Base-by-base conservation (phyloP, 352 stramenopile genomes). In the Phytopythium aichiense region DNA sequence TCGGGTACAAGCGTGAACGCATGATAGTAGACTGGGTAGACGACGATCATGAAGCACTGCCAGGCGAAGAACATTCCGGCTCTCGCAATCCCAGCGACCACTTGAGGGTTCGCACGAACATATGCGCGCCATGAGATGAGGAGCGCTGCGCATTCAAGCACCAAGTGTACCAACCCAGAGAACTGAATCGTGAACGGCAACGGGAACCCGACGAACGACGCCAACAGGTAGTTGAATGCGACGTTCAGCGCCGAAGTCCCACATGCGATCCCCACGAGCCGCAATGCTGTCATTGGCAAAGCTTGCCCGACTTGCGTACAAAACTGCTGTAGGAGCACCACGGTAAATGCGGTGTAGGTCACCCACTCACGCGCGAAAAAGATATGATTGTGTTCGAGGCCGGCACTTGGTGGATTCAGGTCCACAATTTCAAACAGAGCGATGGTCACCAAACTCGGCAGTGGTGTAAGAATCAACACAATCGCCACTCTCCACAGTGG, bases 151-250 rank as follows among this genome's bases (percentile, higher is more conserved):
- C 1, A 20, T 7, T 53, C 23, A 7, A 53, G 48, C 7, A 18
- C 4, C 5, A 53, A 23, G 11, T 53, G 48, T 0, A 35, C 6
- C 22, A 23, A 18, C 7, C 6, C 48, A 35, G 23, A 37, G 22
- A 53, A 11, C 22, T 53, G 48, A 8, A 74, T 61, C 2, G 65
- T 62, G 50, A 78, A 75, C 22, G 71, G 71, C 8, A 78, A 18
- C 15, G 71, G 67, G 37, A 68, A 78, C 7, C 59, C 71, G 25
- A 73, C 56, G 30, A 37, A 31, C 3, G 22, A 40, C 5, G 67
- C 56, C 4, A 75, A 23, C 5, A 35, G 25, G 16, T 68, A 66
- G 23, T 50, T 55, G 22, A 51, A 54, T 9, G 33, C 35, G 0
- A 56, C 51, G 16, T 63, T 62, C 25, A 57, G 52, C 30, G 48